Percentiles rank a stretch among this genome's conserved stretches.
These are phyloP conservation scores for Cenococcum geophilum DNA, from an alignment of 495 filamentous ascomycete genomes.

Conservation along the genomic window DNA sequence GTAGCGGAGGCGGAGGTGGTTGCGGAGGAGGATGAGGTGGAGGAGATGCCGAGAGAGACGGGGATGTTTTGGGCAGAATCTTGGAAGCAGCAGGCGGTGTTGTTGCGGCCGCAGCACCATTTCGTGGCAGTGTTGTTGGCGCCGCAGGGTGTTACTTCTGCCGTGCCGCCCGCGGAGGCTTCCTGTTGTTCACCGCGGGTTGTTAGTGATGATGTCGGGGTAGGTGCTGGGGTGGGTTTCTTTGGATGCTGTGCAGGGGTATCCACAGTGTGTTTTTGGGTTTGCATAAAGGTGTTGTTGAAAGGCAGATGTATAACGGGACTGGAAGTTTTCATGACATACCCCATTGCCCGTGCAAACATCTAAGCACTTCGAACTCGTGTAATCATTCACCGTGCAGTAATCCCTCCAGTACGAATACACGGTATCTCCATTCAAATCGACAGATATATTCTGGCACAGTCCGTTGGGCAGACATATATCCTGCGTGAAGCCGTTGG, in stretches of 20 bases:
- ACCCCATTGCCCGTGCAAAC: slow-evolving; percentile 5
- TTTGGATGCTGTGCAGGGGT: background rate
- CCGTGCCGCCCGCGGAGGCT: background rate
- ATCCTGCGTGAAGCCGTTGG: slow-evolving; percentile 9
- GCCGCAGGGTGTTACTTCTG: background rate
- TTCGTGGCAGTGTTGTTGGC: background rate
- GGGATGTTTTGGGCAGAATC: background rate
- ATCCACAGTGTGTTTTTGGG: background rate
- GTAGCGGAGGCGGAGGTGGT: background rate
- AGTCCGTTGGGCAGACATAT: slow-evolving; percentile 10
- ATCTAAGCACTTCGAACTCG: slow-evolving; percentile 7
- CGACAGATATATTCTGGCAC: slow-evolving; percentile 3
- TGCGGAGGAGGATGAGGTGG: background rate
- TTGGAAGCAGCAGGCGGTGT: background rate
- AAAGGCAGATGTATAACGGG: no score
- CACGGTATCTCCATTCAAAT: slow-evolving; percentile 2
- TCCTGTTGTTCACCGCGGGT: background rate
- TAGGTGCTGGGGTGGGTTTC: background rate
- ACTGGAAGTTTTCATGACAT: slow-evolving; percentile 1
- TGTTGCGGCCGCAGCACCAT: background rate
- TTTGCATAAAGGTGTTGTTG: no score
- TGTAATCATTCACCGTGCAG: slow-evolving; percentile 8
- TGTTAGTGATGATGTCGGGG: background rate
- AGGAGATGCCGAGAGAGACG: background rate
- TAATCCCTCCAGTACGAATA: slow-evolving; percentile 7